Evolutionary conservation across 257 asterid species (phyloP).

Genomic region (Galeopsis tetrahit): DNA sequence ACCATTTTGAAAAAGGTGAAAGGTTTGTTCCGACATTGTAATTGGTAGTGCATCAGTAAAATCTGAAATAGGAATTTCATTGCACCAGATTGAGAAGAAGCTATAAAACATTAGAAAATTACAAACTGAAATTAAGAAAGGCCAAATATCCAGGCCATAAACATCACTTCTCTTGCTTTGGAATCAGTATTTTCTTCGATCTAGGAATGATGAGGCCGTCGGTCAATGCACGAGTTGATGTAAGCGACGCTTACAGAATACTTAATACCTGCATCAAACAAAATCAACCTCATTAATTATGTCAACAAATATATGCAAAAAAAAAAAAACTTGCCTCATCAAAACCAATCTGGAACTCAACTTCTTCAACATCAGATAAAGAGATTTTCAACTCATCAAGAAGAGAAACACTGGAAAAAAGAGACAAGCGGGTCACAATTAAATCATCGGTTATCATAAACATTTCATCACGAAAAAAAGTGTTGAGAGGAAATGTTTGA

Average conservation of each 20-base stretch:
- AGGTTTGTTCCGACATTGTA: no score
- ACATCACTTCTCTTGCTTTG: constrained; percentile 15
- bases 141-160: neutral
- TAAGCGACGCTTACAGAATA: constrained; percentile 35
- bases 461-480: neutral
- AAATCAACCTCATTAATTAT: neutral
- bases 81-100: no score
- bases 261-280: constrained; percentile 27
- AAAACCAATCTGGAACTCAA: constrained; percentile 21
- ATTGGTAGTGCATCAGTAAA: no score
- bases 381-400: constrained; percentile 11
- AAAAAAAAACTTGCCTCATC: constrained; percentile 31
- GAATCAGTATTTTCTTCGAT: constrained; percentile 16
- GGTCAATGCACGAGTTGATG: constrained; percentile 29
- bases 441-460: neutral
- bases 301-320: neutral
- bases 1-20: no score
- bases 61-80: no score
- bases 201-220: constrained; percentile 13
- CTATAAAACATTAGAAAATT: neutral
- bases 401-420: neutral
- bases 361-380: constrained; percentile 30
- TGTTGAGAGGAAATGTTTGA: no score
- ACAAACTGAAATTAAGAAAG: neutral
- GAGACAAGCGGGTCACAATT: neutral